A percentile compares a stretch with the other conserved stretches of the same genome.
Evolutionary conservation across 2,329 filamentous ascomycete genomes (phyloP).

Genomic region (Fusarium caatingaense): DNA sequence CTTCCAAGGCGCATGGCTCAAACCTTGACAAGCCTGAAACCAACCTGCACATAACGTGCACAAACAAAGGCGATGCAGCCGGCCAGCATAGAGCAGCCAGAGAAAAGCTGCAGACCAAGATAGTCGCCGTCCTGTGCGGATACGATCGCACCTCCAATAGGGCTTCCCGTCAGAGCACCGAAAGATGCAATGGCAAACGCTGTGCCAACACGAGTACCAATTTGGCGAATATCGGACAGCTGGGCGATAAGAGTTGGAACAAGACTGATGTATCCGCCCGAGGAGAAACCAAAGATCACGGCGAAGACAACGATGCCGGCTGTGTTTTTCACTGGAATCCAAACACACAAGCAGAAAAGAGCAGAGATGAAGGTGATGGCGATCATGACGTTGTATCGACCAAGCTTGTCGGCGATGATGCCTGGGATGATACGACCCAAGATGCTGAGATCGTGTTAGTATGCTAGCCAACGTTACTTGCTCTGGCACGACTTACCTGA

Average conservation of each 20-base stretch:
- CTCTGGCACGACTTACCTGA: conserved; percentile 52
- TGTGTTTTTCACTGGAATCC: conserved; percentile 62
- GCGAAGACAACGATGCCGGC: conserved; percentile 72
- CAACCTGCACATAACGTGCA: conserved; percentile 52
- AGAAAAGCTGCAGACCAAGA: conserved; percentile 72
- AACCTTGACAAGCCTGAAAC: conserved; percentile 51
- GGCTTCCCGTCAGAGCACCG: conserved; percentile 73
- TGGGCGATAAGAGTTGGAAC: conserved; percentile 74
- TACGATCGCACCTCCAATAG: conserved; percentile 74
- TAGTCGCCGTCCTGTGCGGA: conserved; percentile 63
- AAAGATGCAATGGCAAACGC: conserved; percentile 71
- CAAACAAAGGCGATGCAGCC: conserved; percentile 45
- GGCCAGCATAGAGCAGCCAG: conserved; percentile 62
- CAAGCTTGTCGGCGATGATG: conserved; percentile 58
- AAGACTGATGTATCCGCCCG: conserved; percentile 73
- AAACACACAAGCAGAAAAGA: conserved; percentile 60
- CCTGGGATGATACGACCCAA: conserved; percentile 64
- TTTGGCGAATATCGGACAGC: conserved; percentile 75
- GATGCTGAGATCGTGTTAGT: conserved; percentile 52
- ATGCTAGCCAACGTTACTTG: not conserved
- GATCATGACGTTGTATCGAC: conserved; percentile 62
- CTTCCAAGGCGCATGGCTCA: conserved; percentile 25
- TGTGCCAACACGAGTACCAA: conserved; percentile 75
- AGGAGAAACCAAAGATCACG: conserved; percentile 76
- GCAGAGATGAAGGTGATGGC: conserved; percentile 63